phyloP scores from a whole-genome alignment of 805 yeast genomes.

The Candida ortonii region DNA sequence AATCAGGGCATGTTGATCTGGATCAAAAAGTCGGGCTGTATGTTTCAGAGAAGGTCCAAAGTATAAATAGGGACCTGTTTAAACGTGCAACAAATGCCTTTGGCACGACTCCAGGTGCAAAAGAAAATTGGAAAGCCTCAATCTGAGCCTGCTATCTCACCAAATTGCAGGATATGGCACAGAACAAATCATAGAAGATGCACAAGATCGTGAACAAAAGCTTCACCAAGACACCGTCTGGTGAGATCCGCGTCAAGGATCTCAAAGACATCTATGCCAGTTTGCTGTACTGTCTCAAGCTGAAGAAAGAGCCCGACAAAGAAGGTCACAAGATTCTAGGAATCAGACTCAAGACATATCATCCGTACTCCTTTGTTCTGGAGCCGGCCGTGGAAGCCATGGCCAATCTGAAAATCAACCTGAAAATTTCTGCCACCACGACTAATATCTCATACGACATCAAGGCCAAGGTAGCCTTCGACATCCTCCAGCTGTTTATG shows the following conservation, averaged over 20 bases:
- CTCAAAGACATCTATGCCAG: slow-evolving; percentile 59
- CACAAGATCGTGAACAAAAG: slow-evolving; percentile 18
- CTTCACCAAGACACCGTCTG: slow-evolving; percentile 45
- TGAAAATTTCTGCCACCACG: slow-evolving; percentile 48
- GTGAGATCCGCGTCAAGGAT: slow-evolving; percentile 53
- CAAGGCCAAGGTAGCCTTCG: slow-evolving; percentile 44
- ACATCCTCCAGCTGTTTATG: slow-evolving; percentile 50
- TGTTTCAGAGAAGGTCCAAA: no score
- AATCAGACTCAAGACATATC: slow-evolving; percentile 22
- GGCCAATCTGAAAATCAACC: slow-evolving; percentile 44
- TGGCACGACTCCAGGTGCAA: no score
- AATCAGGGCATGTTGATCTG: no score
- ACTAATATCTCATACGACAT: slow-evolving; percentile 56
- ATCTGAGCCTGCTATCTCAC: no score
- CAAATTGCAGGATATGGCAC: no score
- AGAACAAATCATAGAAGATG: no score
- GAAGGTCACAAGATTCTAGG: slow-evolving; percentile 9
- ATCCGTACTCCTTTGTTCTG: slow-evolving; percentile 53
- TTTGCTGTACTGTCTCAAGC: slow-evolving; percentile 40
- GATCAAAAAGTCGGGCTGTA: no score
- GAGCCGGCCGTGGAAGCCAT: slow-evolving; percentile 52
- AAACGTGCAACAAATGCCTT: no score
- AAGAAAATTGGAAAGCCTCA: no score
- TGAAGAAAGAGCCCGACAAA: slow-evolving; percentile 31
- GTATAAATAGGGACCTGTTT: no score